Evolutionary conservation across 208 protist genomes (phyloP), one percentile per base, ranked within the genome.

Genomic region (Crithidia expoeki): DNA sequence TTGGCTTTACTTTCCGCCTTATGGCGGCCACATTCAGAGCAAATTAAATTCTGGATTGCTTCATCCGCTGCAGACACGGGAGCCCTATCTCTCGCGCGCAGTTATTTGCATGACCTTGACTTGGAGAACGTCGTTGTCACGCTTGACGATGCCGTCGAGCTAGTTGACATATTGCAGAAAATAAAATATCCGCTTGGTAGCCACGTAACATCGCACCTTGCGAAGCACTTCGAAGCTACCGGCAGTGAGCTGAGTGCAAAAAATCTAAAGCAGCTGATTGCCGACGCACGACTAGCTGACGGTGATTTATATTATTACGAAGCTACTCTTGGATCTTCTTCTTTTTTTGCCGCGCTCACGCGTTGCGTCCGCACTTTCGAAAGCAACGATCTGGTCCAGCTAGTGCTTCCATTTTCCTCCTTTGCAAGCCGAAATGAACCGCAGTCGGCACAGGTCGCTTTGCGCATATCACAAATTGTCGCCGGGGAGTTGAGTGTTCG

Each of bases 1-100:
- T 27, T 52, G 5, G 27, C 46, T 17, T 49, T 72, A 3, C 53
- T 75, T 44, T 81, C 76, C n/a, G 34, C 57, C 16, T 63, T 75
- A 28, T 93, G 87, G 84, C 76, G 81, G 9, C 74, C 80, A 30
- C 87, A 93, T 69, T 83, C 82, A 9, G 84, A 88, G 75, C 82
- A 85, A 47, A 66, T 93, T 14, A 86, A 90, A 57, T 51, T 59
- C 7, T 90, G 81, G 80, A 73, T 90, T 66, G 83, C 85, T 1
- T 56, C 44, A n/a, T 58, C 83, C 25, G 28, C 62, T 0, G 74
- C 51, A 42, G 79, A 86, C 47, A n/a, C 51, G 25, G 77, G 53
- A 16, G 34, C 23, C 10, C 66, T 81, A 17, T 44, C 59, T 0
- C 51, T 72, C 25, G 76, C 76, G 11, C 68, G 76, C 5, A 66